Base-by-base conservation (phyloP, 495 filamentous ascomycete species). In the Xylaria bambusicola region DNA sequence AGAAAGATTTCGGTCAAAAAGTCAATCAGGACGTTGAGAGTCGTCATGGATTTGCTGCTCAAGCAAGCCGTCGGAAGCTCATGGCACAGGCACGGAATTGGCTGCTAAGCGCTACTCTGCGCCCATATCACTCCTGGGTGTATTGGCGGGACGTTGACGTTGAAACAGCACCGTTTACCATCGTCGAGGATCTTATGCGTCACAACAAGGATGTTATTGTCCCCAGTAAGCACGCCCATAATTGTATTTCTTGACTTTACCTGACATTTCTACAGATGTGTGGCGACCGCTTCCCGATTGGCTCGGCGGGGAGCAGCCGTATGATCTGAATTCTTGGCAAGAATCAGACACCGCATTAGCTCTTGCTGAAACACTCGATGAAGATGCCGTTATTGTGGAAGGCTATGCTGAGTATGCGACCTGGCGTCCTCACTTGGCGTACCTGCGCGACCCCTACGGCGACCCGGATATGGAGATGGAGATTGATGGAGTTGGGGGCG, bases 381-480 rank as follows among this genome's bases (percentile, higher is more conserved):
- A 99, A 72, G 95, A 99, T 73, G 95, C 95, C 0, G 95, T 99
- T 24, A 99, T 99, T 75, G 95, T 99, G 13, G 95, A 99, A 72
- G 95, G 95, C 23, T 99, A 99, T 67, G 95, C 95, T 35, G 95
- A 99, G 78, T 99, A 99, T 69, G 95, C 95, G 20, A 99, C 95
- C 2, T 99, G 94, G 93, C 80, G 95, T 56, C 95, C 95, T 23
- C 95, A 99, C 82, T 81, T 99, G 52, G 95, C 95, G 36, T 99
- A 99, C 70, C 84, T 99, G 1, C 87, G 95, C 15, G 95, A 99
- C 70, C 95, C 95, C 2, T 98, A 96, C 66, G 95, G 95, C 33
- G 93, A 99, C 65, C 92, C 92, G 2, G 95, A 99, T 72, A 96
- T 98, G 87, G 95, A 99, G 72, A 97, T 99, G 94, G 95, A 99